Percentiles rank a stretch among this genome's conserved stretches.
phyloP scores from a whole-genome alignment of 495 filamentous ascomycete species.

The Opeltia flavorubescens region DNA sequence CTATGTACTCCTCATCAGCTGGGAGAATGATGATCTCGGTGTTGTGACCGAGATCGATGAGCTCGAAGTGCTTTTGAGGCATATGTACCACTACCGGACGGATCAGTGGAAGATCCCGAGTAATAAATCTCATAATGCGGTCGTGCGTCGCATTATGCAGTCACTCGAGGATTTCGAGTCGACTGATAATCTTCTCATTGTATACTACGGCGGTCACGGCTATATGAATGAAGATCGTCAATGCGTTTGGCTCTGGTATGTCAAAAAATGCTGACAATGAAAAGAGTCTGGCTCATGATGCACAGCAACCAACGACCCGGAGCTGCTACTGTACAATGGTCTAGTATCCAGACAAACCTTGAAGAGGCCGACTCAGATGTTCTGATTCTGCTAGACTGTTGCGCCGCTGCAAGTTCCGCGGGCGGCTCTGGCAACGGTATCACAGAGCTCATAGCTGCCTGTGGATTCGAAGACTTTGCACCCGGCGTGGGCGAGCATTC shows the following conservation, averaged over 20 bases:
- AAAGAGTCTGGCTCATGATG: too few species aligned
- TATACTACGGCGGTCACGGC: slow-evolving; percentile 42
- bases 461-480: slow-evolving; percentile 14
- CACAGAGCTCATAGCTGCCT: slow-evolving; percentile 19
- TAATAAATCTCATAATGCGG: slow-evolving; percentile 32
- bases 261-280: too few species aligned
- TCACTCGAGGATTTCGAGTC: slow-evolving; percentile 36
- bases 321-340: slow-evolving; percentile 25
- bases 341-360: slow-evolving; percentile 37
- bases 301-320: slow-evolving; percentile 21
- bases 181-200: slow-evolving; percentile 32
- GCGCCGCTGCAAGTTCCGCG: slow-evolving; percentile 26
- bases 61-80: slow-evolving; percentile 31
- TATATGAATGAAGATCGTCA: slow-evolving; percentile 35
- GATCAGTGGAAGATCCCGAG: slow-evolving; percentile 37
- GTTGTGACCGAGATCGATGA: slow-evolving; percentile 23
- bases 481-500: slow-evolving; percentile 12
- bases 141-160: slow-evolving; percentile 33
- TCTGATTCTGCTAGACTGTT: slow-evolving; percentile 39
- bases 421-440: slow-evolving; percentile 5
- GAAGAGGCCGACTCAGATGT: slow-evolving; percentile 38
- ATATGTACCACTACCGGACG: slow-evolving; percentile 32
- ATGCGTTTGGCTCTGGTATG: slow-evolving; percentile 38
- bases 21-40: slow-evolving; percentile 20
- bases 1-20: slow-evolving; percentile 19